phyloP scores from a whole-genome alignment of 768 basidiomycete genomes.

The Suillus weaverae region DNA sequence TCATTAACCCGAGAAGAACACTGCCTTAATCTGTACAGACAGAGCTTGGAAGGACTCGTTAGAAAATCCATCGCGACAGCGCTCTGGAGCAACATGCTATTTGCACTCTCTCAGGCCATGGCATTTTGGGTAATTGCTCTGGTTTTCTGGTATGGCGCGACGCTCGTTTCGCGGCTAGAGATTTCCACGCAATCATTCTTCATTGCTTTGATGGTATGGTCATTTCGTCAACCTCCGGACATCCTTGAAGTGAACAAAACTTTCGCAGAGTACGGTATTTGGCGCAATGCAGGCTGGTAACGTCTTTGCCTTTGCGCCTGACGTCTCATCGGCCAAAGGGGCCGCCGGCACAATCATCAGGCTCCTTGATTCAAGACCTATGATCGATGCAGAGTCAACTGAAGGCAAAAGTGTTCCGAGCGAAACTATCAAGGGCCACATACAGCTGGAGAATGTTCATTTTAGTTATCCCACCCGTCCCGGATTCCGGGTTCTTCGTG shows the following conservation, averaged over 20 bases:
- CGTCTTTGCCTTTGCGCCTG: constrained; percentile 82
- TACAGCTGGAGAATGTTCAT: constrained; percentile 76
- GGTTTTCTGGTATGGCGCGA: constrained; percentile 76
- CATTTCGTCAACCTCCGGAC: background rate
- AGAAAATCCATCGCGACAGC: constrained; percentile 60
- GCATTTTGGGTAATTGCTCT: constrained; percentile 82
- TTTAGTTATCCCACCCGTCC: constrained; percentile 92
- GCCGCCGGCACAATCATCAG: constrained; percentile 75
- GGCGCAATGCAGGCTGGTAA: constrained; percentile 87
- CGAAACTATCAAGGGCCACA: constrained; percentile 52
- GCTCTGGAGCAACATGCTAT: constrained; percentile 64
- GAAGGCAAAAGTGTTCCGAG: constrained; percentile 56
- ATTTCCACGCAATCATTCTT: constrained; percentile 70
- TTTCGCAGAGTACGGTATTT: constrained; percentile 62
- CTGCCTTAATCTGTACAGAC: constrained; percentile 62
- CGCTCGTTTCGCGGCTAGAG: constrained; percentile 55
- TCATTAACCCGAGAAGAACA: constrained; percentile 85
- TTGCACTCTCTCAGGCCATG: constrained; percentile 71
- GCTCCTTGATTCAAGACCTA: constrained; percentile 69
- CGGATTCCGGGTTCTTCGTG: constrained; percentile 78
- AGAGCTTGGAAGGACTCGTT: constrained; percentile 72
- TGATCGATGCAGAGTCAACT: constrained; percentile 77
- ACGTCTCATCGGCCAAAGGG: constrained; percentile 80
- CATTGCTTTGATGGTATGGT: constrained; percentile 72
- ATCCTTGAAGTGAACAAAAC: background rate